These are phyloP conservation scores for Colletotrichum sp. DNA, from an alignment of 2,329 filamentous ascomycete genomes.

Conservation along the genomic window DNA sequence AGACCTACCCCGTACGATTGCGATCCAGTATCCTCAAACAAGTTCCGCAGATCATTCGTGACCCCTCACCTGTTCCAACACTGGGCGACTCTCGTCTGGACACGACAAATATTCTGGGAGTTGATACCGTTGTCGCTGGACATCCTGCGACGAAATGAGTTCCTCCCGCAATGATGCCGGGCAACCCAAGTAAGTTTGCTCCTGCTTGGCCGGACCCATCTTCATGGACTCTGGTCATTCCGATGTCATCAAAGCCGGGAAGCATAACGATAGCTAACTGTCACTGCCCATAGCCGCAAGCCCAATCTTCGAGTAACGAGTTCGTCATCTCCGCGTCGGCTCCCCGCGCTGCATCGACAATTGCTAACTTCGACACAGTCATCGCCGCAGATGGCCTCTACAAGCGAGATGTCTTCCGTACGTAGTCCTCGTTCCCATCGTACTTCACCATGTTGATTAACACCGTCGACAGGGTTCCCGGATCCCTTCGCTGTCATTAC, in stretches of 20 bases:
- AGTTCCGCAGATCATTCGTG: not conserved
- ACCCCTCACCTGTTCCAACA: constrained; percentile 17
- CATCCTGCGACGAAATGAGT: constrained; percentile 22
- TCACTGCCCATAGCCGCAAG: constrained; percentile 56
- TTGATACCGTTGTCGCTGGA: constrained; percentile 21
- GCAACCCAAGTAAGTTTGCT: constrained; percentile 35
- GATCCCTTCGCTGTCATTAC: constrained; percentile 98
- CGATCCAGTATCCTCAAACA: constrained; percentile 3
- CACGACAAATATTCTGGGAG: constrained; percentile 13
- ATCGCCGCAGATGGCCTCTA: constrained; percentile 98
- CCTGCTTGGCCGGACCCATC: not conserved
- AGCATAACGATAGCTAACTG: not conserved
- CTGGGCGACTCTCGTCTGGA: not conserved
- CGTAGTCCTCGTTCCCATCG: constrained; percentile 39
- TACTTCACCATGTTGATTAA: constrained; percentile 27
- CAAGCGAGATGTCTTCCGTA: constrained; percentile 99
- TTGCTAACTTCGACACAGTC: constrained; percentile 65
- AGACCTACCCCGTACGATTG: not conserved
- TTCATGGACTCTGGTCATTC: not conserved
- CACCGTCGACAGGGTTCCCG: constrained; percentile 74
- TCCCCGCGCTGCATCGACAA: constrained; percentile 10
- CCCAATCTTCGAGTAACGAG: constrained; percentile 93
- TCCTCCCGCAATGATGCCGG: constrained; percentile 39
- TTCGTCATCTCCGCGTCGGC: constrained; percentile 51
- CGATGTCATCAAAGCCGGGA: not conserved